Percentiles rank a stretch among this genome's conserved stretches.
Evolutionary conservation across 306 rosid species (phyloP).

Genomic region (Citrullus amarus): DNA sequence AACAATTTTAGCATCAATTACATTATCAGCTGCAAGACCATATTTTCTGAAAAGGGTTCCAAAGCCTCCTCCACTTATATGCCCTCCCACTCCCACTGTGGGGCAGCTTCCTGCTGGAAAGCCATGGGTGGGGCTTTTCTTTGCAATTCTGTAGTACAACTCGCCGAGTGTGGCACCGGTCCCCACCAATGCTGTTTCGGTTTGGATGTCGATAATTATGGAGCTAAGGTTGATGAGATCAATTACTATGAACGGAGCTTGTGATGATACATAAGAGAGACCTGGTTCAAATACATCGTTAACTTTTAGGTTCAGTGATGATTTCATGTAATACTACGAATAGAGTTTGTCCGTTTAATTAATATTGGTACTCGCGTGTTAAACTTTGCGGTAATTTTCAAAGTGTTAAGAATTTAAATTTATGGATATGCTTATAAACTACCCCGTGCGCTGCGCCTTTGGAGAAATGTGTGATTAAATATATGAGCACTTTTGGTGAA

Average conservation of each 20-base stretch:
- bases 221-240: conserved; percentile 20
- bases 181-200: conserved; percentile 4
- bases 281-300: not conserved
- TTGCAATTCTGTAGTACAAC: conserved; percentile 16
- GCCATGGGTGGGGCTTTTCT: conserved; percentile 16
- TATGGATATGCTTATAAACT: no score
- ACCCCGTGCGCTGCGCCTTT: no score
- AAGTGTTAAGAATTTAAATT: no score
- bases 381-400: no score
- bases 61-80: conserved; percentile 15
- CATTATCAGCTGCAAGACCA: conserved; percentile 59
- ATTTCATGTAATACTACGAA: not conserved
- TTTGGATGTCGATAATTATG: conserved; percentile 5
- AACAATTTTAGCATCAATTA: conserved; percentile 40
- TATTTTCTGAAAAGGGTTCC: conserved; percentile 34
- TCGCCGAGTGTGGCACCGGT: conserved; percentile 22
- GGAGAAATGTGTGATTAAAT: no score
- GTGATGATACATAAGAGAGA: conserved; percentile 20
- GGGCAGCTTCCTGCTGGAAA: conserved; percentile 28
- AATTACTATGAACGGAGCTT: conserved; percentile 13
- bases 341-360: no score
- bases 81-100: conserved; percentile 21
- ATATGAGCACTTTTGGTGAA: no score
- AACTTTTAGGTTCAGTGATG: not conserved
- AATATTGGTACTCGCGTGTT: no score